A percentile compares a stretch with the other conserved stretches of the same genome.
These are phyloP conservation scores for Chalciporus chontae DNA, from an alignment of 768 basidiomycete genomes.

Conservation along the genomic window DNA sequence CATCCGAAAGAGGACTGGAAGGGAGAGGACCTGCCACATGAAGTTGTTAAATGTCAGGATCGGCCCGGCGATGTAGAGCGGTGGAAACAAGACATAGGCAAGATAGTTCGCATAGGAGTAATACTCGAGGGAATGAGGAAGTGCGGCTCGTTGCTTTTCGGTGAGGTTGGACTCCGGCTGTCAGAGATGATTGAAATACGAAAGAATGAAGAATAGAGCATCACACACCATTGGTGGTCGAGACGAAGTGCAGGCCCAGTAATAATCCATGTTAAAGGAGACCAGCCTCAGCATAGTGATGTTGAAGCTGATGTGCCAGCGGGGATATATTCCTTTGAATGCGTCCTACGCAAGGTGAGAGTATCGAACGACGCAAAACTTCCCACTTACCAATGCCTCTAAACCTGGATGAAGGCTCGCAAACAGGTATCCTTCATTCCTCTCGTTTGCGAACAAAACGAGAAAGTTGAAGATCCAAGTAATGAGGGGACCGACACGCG, in stretches of 20 bases:
- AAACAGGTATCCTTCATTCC: conserved; percentile 70
- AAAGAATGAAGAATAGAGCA: neutral
- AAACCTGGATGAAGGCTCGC: conserved; percentile 52
- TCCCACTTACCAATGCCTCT: conserved; percentile 53
- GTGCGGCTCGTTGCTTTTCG: conserved; percentile 59
- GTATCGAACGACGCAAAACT: neutral
- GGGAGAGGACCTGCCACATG: conserved; percentile 76
- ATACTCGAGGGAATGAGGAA: conserved; percentile 49
- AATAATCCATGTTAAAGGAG: conserved; percentile 90
- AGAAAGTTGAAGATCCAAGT: conserved; percentile 78
- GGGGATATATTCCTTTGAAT: conserved; percentile 73
- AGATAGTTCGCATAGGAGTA: conserved; percentile 76
- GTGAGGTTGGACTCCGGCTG: conserved; percentile 34
- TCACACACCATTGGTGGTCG: conserved; percentile 42
- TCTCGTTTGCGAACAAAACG: conserved; percentile 76
- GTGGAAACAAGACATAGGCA: conserved; percentile 86
- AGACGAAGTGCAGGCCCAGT: conserved; percentile 64
- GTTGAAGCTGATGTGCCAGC: conserved; percentile 94
- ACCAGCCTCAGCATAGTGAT: conserved; percentile 93
- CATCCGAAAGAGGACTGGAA: neutral
- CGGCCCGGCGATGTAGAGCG: conserved; percentile 93
- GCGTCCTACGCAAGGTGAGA: conserved; percentile 46
- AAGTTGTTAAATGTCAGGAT: conserved; percentile 97
- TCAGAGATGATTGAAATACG: neutral
- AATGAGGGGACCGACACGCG: conserved; percentile 44